Evolutionary conservation across 2,329 filamentous ascomycete species (phyloP).

Genomic region (Cladosporium phlei): DNA sequence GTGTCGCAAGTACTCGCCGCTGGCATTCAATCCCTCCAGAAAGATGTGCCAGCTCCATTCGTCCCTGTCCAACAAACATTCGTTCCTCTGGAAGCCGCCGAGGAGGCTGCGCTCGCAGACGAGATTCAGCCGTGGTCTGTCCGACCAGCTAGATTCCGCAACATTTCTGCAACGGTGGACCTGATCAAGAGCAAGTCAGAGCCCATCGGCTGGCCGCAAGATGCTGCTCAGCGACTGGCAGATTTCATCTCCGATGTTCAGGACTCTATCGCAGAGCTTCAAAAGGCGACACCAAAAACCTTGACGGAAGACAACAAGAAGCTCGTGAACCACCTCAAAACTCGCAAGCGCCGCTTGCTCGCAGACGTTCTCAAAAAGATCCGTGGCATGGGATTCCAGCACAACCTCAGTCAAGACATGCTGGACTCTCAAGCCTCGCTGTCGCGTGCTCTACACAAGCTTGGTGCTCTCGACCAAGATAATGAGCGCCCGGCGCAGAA

Average conservation of each 20-base stretch:
- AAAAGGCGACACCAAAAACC: conserved; percentile 74
- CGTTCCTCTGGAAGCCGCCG: not conserved
- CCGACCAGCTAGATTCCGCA: conserved; percentile 63
- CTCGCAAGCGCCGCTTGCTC: conserved; percentile 82
- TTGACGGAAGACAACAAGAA: conserved; percentile 84
- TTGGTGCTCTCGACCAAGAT: conserved; percentile 19
- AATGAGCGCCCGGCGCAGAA: conserved; percentile 23
- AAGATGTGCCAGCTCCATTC: not conserved
- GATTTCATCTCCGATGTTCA: conserved; percentile 66
- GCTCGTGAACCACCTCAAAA: conserved; percentile 81
- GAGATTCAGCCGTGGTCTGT: conserved; percentile 31
- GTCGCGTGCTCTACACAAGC: conserved; percentile 5
- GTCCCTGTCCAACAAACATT: not conserved
- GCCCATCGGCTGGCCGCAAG: not conserved
- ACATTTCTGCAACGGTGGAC: conserved; percentile 63
- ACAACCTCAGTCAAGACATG: conserved; percentile 70
- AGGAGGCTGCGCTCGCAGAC: not conserved
- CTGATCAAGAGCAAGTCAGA: conserved; percentile 54
- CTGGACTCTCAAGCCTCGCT: conserved; percentile 59
- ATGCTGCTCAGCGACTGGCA: conserved; percentile 47
- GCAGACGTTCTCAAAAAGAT: conserved; percentile 80
- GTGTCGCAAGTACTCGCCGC: conserved; percentile 55
- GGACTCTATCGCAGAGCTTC: conserved; percentile 65
- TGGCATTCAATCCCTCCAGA: conserved; percentile 18
- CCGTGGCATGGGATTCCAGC: conserved; percentile 82